Evolutionary conservation across 768 basidiomycete species (phyloP).

Genomic region (Boletus pseudo-olivaceus): DNA sequence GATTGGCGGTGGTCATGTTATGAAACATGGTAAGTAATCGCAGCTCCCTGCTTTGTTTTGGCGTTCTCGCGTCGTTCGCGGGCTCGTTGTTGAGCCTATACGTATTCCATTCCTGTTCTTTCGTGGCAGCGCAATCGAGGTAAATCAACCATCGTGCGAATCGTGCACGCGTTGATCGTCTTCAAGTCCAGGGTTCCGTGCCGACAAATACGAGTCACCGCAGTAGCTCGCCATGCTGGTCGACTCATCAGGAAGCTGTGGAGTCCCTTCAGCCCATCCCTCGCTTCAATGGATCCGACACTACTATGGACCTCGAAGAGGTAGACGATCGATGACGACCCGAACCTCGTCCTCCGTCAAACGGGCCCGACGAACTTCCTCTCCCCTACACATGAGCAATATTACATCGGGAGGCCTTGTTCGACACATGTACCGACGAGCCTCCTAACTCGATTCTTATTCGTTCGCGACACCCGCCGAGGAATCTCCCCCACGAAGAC

Average conservation of each 20-base stretch:
- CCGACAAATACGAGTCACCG: slow-evolving; percentile 97
- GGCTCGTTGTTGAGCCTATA: slow-evolving; percentile 69
- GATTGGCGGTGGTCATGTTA: no score
- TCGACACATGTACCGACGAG: slow-evolving; percentile 20
- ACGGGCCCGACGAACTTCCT: slow-evolving; percentile 28
- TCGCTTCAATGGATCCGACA: slow-evolving; percentile 74
- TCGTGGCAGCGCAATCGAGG: slow-evolving; percentile 91
- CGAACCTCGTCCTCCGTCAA: slow-evolving; percentile 13
- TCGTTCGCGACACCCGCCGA: slow-evolving; percentile 24
- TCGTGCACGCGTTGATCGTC: neutral
- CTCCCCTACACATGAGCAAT: slow-evolving; percentile 12
- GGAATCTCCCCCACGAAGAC: slow-evolving; percentile 22
- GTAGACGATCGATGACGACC: slow-evolving; percentile 47
- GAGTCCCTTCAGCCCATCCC: slow-evolving; percentile 82
- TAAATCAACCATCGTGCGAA: slow-evolving; percentile 36
- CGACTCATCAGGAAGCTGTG: slow-evolving; percentile 75
- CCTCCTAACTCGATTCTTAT: slow-evolving; percentile 29
- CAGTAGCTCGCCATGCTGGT: slow-evolving; percentile 90
- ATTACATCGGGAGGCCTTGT: neutral
- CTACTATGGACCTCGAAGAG: slow-evolving; percentile 67
- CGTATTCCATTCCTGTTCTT: slow-evolving; percentile 69
- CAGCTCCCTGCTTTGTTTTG: slow-evolving; percentile 87
- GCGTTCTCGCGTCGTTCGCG: slow-evolving; percentile 72
- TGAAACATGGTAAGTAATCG: no score
- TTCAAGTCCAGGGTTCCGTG: slow-evolving; percentile 82